Evolutionary conservation across 495 filamentous ascomycete genomes (phyloP).

Genomic region (Aspergillus avenaceus): DNA sequence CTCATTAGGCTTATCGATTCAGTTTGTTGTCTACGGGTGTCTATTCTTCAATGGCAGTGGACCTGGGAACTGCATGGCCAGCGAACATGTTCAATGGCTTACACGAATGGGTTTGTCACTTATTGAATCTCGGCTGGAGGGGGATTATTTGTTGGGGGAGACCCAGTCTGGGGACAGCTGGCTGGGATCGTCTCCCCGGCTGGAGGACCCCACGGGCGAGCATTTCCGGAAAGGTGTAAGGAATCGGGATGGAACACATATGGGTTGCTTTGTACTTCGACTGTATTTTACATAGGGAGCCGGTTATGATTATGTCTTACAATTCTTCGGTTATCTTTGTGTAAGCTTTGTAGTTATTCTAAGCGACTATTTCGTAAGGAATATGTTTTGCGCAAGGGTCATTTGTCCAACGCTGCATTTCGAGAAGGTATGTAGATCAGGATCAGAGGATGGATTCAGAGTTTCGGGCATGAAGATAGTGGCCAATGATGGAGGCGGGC

Average conservation of each 20-base stretch:
- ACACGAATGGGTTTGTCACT: constrained; percentile 1
- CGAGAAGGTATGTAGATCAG: no score
- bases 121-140: not conserved
- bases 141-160: not conserved
- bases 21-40: constrained; percentile 7
- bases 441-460: not conserved
- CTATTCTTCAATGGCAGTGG: not conserved
- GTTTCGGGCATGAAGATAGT: not conserved
- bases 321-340: not conserved
- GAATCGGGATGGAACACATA: constrained; percentile 1
- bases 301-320: constrained; percentile 1
- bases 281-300: constrained; percentile 2
- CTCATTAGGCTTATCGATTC: not conserved
- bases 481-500: not conserved
- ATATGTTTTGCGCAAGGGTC: no score
- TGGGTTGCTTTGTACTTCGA: constrained; percentile 5
- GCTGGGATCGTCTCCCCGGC: constrained; percentile 1
- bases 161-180: not conserved
- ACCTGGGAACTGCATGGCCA: not conserved
- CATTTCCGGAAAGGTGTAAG: constrained; percentile 11
- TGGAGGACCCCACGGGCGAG: not conserved
- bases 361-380: no score
- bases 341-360: no score
- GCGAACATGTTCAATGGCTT: constrained; percentile 1
- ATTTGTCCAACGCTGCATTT: no score